Evolutionary conservation across 169 alveolate species (phyloP).

Genomic region (Eimeria necatrix): DNA sequence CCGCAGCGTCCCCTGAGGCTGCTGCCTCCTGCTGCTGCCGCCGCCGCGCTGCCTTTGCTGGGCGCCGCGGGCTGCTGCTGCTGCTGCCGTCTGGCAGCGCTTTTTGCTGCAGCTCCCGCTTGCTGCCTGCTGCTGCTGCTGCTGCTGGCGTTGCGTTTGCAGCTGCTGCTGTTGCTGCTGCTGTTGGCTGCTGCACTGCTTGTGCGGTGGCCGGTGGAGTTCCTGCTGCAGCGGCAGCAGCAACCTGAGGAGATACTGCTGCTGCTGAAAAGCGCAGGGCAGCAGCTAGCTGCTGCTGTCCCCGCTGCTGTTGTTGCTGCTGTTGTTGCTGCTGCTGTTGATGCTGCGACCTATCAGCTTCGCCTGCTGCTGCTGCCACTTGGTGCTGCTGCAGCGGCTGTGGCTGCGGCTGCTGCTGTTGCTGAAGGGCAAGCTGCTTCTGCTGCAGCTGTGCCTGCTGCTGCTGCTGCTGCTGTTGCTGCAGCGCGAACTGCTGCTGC

Average conservation of each 20-base stretch:
- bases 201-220: too few species aligned
- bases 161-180: neutral
- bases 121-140: neutral
- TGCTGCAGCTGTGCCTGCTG: neutral
- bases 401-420: neutral
- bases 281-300: neutral
- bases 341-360: neutral
- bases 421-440: too few species aligned
- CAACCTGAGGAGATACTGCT: neutral
- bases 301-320: conserved; percentile 6
- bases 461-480: conserved; percentile 11
- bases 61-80: neutral
- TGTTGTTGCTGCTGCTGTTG: neutral
- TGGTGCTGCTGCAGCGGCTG: conserved; percentile 34
- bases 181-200: too few species aligned
- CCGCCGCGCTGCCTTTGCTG: neutral
- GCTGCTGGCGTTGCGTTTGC: neutral
- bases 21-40: conserved; percentile 24
- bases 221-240: conserved; percentile 10
- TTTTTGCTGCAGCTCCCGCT: neutral
- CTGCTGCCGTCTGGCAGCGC: too few species aligned
- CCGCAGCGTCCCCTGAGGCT: conserved; percentile 31
- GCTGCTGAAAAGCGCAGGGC: neutral
- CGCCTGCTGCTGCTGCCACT: conserved; percentile 9
- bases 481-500: conserved; percentile 16